These are phyloP conservation scores for Teunomyces tritomae DNA, from an alignment of 805 yeast species.

Conservation along the genomic window DNA sequence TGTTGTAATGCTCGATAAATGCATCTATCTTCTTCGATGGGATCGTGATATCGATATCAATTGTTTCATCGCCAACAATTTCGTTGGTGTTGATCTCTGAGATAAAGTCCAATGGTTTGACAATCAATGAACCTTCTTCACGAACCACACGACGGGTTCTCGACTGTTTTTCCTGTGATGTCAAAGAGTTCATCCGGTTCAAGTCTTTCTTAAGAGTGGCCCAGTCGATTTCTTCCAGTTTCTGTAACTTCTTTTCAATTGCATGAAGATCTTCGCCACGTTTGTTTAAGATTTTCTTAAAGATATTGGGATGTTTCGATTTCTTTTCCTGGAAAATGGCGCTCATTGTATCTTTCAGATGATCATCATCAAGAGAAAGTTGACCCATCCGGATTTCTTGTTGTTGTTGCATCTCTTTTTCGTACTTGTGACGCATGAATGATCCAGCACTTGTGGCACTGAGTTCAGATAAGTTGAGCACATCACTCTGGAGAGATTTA, in stretches of 20 bases:
- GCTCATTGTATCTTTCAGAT: slow-evolving; percentile 30
- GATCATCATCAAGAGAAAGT: slow-evolving; percentile 21
- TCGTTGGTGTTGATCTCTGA: slow-evolving; percentile 43
- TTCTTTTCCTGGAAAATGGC: slow-evolving; percentile 44
- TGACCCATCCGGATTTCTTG: slow-evolving; percentile 21
- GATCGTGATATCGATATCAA: slow-evolving; percentile 10
- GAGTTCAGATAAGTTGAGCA: slow-evolving; percentile 57
- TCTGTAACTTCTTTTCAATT: slow-evolving; percentile 33
- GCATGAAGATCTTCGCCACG: slow-evolving; percentile 26
- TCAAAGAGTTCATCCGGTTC: slow-evolving; percentile 17
- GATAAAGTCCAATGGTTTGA: slow-evolving; percentile 43
- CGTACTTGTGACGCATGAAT: slow-evolving; percentile 67
- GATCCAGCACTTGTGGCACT: slow-evolving; percentile 92
- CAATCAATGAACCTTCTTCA: slow-evolving; percentile 35
- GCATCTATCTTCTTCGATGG: slow-evolving; percentile 25
- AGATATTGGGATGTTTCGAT: slow-evolving; percentile 39
- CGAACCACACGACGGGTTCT: slow-evolving; percentile 59
- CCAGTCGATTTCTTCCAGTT: slow-evolving; percentile 37
- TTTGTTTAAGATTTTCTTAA: slow-evolving; percentile 42
- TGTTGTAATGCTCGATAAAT: slow-evolving; percentile 30
- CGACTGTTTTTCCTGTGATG: slow-evolving; percentile 57
- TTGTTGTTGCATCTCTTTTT: slow-evolving; percentile 27
- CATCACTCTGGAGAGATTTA: slow-evolving; percentile 46
- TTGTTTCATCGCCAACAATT: slow-evolving; percentile 14
- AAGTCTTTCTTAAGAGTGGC: slow-evolving; percentile 46